Evolutionary conservation across 352 stramenopile species (phyloP).

Genomic region (Phytopythium boreale): DNA sequence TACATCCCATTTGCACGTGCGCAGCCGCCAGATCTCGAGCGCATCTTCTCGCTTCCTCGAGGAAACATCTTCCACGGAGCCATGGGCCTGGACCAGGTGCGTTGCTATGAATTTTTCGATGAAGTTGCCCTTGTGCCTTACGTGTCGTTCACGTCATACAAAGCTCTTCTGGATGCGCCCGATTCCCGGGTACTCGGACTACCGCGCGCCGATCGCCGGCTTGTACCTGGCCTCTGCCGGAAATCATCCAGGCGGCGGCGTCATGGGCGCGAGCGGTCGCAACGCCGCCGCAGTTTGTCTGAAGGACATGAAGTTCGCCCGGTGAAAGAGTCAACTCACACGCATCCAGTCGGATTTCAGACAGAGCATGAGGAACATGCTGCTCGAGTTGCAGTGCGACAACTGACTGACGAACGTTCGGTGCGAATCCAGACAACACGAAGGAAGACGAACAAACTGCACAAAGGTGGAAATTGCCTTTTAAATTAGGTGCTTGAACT

Average conservation of each 20-base stretch:
- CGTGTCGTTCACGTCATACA: no score
- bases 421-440: no score
- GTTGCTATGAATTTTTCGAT: background rate
- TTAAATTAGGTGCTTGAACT: slow-evolving; percentile 4
- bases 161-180: slow-evolving; percentile 88
- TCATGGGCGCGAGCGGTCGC: slow-evolving; percentile 88
- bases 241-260: slow-evolving; percentile 86
- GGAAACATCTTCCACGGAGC: slow-evolving; percentile 91
- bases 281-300: slow-evolving; percentile 79
- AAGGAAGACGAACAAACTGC: no score
- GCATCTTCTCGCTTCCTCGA: slow-evolving; percentile 80
- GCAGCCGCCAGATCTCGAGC: slow-evolving; percentile 83
- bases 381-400: background rate
- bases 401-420: background rate
- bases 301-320: slow-evolving; percentile 43
- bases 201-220: slow-evolving; percentile 76
- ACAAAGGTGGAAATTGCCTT: background rate
- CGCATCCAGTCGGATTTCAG: no score
- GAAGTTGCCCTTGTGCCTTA: background rate
- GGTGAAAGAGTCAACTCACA: background rate
- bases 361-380: no score
- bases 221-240: slow-evolving; percentile 87
- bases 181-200: slow-evolving; percentile 77
- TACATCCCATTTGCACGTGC: background rate
- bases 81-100: slow-evolving; percentile 86